A percentile compares a stretch with the other conserved stretches of the same genome.
Conservation (phyloP, 208 protist species). For the Plasmodiophora brassicae region DNA sequence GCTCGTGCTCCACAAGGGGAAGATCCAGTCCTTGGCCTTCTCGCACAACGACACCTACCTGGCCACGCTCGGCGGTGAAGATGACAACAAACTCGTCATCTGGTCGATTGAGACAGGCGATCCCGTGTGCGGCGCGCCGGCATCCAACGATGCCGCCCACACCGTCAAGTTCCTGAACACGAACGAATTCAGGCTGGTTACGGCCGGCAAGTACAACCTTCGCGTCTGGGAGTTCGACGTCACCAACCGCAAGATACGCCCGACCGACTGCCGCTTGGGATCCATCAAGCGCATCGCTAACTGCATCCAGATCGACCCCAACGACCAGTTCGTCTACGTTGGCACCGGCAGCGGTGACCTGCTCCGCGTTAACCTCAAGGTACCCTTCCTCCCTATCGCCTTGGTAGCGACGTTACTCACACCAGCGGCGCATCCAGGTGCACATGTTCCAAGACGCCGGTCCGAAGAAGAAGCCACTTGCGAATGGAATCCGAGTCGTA, state of each 20-base stretch:
- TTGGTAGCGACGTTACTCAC: background rate
- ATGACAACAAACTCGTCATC: constrained; percentile 86
- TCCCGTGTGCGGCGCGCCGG: constrained; percentile 49
- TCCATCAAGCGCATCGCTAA: constrained; percentile 65
- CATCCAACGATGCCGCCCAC: background rate
- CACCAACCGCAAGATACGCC: constrained; percentile 73
- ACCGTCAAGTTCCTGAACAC: constrained; percentile 77
- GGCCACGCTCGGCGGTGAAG: constrained; percentile 79
- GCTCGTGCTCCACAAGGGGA: constrained; percentile 85
- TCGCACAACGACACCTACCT: constrained; percentile 78
- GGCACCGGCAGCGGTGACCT: constrained; percentile 83
- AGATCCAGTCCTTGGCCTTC: constrained; percentile 83
- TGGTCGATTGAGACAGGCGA: constrained; percentile 81
- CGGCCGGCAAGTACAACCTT: constrained; percentile 73
- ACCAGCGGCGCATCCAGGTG: background rate
- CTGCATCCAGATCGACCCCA: background rate
- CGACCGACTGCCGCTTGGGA: constrained; percentile 77
- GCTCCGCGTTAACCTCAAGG: constrained; percentile 71
- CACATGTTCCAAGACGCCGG: constrained; percentile 35
- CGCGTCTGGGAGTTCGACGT: constrained; percentile 82
- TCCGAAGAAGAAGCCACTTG: constrained; percentile 41
- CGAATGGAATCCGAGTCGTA: constrained; percentile 35
- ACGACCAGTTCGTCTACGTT: constrained; percentile 71
- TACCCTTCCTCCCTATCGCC: background rate
- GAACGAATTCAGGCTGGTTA: constrained; percentile 73